Base-by-base conservation (phyloP, 495 filamentous ascomycete genomes). In the Penicillium canariense region DNA sequence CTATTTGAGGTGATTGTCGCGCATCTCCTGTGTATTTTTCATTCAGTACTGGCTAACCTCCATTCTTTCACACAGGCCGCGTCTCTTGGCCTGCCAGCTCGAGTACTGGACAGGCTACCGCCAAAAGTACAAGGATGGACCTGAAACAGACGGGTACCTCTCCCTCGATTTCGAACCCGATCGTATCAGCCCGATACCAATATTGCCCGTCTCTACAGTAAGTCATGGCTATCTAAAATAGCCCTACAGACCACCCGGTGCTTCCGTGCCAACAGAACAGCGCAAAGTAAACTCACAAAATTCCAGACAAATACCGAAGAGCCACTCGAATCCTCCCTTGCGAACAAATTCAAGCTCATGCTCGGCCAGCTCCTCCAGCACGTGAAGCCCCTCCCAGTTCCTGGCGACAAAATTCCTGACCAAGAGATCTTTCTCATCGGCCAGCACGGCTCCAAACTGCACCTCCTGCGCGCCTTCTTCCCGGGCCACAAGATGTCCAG, bases 101-200 rank as follows among this genome's bases (percentile, higher is more conserved):
- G 68, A 70, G 30, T 70, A 70, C 48, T 68, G 65, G 63, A 71
- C 68, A 11, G 66, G 68, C 0, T 68, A 67, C 38, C 58, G 63
- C 0, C 39, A 63, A 38, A 68, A 61, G 25, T 45, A 68, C 48
- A 59, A 42, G 10, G 68, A 71, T 48, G 45, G 36, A 0, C 68
- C 68, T 0, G n/a, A 22, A 1, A 58, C 63, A 1, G 58, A 60
- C 3, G 66, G 59, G 0, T 58, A 61, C 10, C 9, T 71, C 7
- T 48, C 58, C 3, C 40, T 70, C 5, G 63, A 66, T 11, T 61
- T 52, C n/a, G 10, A 44, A 14, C 67, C 65, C 1, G 39, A 44
- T 2, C 18, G 18, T 11, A 44, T 18, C 5, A 14, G 17, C 10
- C 17, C 44, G 2, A 46, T 55, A 1, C 34, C 55, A 0, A 40